These are phyloP conservation scores for Chenopodium suecicum DNA, from an alignment of 148 eudicot genomes.

Conservation along the genomic window DNA sequence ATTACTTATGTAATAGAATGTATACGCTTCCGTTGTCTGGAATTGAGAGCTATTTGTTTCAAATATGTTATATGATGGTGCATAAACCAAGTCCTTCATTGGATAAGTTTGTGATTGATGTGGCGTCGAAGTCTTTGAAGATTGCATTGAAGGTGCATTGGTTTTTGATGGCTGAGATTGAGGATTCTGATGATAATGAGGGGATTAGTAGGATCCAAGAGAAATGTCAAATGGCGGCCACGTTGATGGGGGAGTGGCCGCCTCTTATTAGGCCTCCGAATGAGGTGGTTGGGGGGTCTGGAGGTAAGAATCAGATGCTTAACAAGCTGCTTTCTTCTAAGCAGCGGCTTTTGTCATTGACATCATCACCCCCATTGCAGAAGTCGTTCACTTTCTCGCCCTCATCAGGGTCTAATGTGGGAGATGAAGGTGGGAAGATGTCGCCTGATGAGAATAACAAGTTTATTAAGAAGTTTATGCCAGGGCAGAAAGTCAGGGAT, in stretches of 20 bases:
- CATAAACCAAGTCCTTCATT: conserved; percentile 95
- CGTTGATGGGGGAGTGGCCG: conserved; percentile 94
- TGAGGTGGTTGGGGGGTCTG: conserved; percentile 43
- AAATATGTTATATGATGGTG: conserved; percentile 89
- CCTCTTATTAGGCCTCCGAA: conserved; percentile 69
- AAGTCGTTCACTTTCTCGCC: conserved; percentile 58
- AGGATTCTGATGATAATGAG: conserved; percentile 90
- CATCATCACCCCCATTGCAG: conserved; percentile 73
- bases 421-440: conserved; percentile 61
- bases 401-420: conserved; percentile 46
- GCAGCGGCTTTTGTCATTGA: conserved; percentile 71
- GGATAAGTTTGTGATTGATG: conserved; percentile 93
- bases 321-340: conserved; percentile 74
- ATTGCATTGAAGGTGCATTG: conserved; percentile 95
- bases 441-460: conserved; percentile 73
- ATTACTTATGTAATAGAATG: conserved; percentile 93
- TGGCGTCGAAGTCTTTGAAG: conserved; percentile 69
- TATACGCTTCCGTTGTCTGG: conserved; percentile 88
- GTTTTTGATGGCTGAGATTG: conserved; percentile 96
- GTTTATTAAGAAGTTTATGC: conserved; percentile 78
- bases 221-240: conserved; percentile 92
- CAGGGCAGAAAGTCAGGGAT: conserved; percentile 78
- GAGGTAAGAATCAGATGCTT: conserved; percentile 78
- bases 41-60: conserved; percentile 91
- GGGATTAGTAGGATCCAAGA: conserved; percentile 96